These are phyloP conservation scores for Phoma herbarum DNA, from an alignment of 2,329 filamentous ascomycete species.

Conservation along the genomic window DNA sequence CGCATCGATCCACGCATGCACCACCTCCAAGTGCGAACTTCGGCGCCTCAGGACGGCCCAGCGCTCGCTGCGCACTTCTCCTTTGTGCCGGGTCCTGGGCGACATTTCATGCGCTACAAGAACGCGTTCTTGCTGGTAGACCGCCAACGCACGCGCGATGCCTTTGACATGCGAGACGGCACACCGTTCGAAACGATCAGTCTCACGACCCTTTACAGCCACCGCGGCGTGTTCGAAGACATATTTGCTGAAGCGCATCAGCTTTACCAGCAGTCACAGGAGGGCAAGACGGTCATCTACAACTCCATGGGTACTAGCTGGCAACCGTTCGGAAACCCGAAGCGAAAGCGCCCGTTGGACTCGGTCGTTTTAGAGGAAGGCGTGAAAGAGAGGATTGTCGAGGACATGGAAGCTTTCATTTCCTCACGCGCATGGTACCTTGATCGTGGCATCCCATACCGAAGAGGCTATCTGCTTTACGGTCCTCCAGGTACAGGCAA, in stretches of 20 bases:
- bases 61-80: slow-evolving; percentile 81
- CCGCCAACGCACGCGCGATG: slow-evolving; percentile 81
- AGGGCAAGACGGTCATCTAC: slow-evolving; percentile 94
- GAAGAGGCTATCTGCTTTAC: slow-evolving; percentile 86
- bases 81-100: slow-evolving; percentile 88
- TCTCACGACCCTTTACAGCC: slow-evolving; percentile 87
- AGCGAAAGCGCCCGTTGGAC: slow-evolving; percentile 84
- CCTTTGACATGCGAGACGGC: slow-evolving; percentile 79
- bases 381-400: slow-evolving; percentile 80
- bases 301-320: slow-evolving; percentile 85
- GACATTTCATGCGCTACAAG: slow-evolving; percentile 85
- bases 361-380: slow-evolving; percentile 88
- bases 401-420: slow-evolving; percentile 84
- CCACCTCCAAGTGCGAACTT: slow-evolving; percentile 71
- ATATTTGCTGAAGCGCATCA: slow-evolving; percentile 88
- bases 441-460: slow-evolving; percentile 92
- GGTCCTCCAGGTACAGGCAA: slow-evolving; percentile 92
- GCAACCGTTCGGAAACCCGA: slow-evolving; percentile 82
- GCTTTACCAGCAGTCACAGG: slow-evolving; percentile 78
- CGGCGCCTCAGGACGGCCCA: slow-evolving; percentile 70
- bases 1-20: slow-evolving; percentile 68
- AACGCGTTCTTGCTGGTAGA: slow-evolving; percentile 88
- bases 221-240: slow-evolving; percentile 87
- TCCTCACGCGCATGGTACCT: slow-evolving; percentile 85
- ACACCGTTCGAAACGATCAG: slow-evolving; percentile 95